These are phyloP conservation scores for Dianthus caryophyllus DNA, from an alignment of 148 eudicot species.

Conservation along the genomic window DNA sequence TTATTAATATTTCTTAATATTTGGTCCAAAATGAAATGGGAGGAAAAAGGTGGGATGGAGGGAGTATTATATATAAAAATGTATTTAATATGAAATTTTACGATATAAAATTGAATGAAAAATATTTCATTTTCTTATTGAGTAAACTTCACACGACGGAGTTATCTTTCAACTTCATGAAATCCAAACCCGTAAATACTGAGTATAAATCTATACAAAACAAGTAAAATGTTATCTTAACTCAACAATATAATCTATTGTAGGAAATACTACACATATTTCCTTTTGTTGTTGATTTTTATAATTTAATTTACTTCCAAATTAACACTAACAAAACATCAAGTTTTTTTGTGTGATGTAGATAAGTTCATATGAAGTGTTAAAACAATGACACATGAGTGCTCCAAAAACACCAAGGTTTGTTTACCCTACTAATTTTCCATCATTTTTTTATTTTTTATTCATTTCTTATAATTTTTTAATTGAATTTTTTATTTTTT, in stretches of 20 bases:
- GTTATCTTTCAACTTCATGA: too few relatives aligned
- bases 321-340: slow-evolving; percentile 2
- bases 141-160: too few relatives aligned
- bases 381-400: slow-evolving; percentile 74
- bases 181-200: too few relatives aligned
- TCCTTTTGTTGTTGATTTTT: neutral
- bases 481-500: slow-evolving; percentile 25
- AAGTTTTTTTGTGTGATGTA: neutral
- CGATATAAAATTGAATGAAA: too few relatives aligned
- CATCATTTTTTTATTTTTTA: neutral
- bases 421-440: slow-evolving; percentile 18
- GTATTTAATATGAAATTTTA: too few relatives aligned
- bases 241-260: neutral
- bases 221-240: too few relatives aligned
- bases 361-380: slow-evolving; percentile 37
- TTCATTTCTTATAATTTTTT: neutral
- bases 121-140: too few relatives aligned
- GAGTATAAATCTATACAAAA: too few relatives aligned
- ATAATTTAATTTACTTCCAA: neutral
- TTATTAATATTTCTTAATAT: too few relatives aligned
- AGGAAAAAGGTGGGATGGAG: too few relatives aligned
- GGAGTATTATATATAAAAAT: too few relatives aligned
- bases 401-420: slow-evolving; percentile 84
- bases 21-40: too few relatives aligned
- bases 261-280: slow-evolving; percentile 9